Evolutionary conservation across 2,329 filamentous ascomycete species (phyloP).

Genomic region (Tolypocladium capitatum): DNA sequence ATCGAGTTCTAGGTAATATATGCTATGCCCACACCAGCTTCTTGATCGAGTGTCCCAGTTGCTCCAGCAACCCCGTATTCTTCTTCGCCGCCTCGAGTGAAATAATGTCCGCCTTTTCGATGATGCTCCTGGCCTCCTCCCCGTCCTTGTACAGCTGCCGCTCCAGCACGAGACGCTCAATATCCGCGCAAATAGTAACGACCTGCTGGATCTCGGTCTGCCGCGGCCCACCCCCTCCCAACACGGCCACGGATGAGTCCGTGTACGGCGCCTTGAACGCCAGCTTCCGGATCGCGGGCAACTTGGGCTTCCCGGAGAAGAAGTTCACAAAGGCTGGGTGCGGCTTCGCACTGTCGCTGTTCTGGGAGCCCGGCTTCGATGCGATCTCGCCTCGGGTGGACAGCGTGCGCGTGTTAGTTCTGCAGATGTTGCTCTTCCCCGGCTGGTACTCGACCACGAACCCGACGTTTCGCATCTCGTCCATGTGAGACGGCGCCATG

Average conservation of each 20-base stretch:
- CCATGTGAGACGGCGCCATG: slow-evolving; percentile 61
- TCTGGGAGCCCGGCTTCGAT: slow-evolving; percentile 10
- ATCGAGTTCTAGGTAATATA: neutral
- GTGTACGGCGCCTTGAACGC: slow-evolving; percentile 43
- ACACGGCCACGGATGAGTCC: slow-evolving; percentile 40
- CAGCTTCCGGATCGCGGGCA: slow-evolving; percentile 26
- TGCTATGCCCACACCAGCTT: slow-evolving; percentile 70
- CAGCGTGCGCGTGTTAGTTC: slow-evolving; percentile 77
- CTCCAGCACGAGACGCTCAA: slow-evolving; percentile 51
- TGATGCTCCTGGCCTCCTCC: slow-evolving; percentile 30
- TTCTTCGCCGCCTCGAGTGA: slow-evolving; percentile 72
- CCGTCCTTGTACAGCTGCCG: slow-evolving; percentile 27
- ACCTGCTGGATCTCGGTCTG: slow-evolving; percentile 44
- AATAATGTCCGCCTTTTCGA: slow-evolving; percentile 60
- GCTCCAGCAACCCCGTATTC: slow-evolving; percentile 75
- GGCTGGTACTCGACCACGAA: slow-evolving; percentile 68
- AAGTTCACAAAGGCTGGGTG: slow-evolving; percentile 27
- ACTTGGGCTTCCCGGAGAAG: slow-evolving; percentile 23
- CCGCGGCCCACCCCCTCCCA: slow-evolving; percentile 29
- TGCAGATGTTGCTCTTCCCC: slow-evolving; percentile 54
- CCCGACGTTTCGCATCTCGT: slow-evolving; percentile 71
- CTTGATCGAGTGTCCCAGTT: slow-evolving; percentile 81
- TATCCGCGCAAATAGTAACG: slow-evolving; percentile 58
- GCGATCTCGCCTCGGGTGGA: slow-evolving; percentile 32
- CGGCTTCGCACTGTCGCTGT: slow-evolving; percentile 10